Conservation (phyloP, 306 rosid species). For the Castanea sativa region DNA sequence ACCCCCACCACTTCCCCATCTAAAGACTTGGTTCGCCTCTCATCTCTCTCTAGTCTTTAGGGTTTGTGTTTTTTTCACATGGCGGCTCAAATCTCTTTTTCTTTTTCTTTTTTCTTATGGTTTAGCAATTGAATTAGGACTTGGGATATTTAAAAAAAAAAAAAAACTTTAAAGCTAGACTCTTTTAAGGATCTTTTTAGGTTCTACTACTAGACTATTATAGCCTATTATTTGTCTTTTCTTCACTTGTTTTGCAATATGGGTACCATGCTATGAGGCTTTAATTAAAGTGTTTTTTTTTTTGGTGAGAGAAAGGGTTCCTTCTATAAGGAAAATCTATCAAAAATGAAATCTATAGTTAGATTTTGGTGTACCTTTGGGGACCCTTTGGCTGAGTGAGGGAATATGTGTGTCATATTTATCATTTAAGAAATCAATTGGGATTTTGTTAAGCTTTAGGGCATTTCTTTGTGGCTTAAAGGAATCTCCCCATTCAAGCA, state of each 20-base stretch:
- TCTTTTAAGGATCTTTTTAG: neutral
- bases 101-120: no score
- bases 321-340: neutral
- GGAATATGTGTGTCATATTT: neutral
- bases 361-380: constrained; percentile 25
- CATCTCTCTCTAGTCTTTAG: neutral
- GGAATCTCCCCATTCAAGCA: neutral
- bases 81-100: neutral
- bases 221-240: no score
- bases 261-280: neutral
- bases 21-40: neutral
- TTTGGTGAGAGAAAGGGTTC: no score
- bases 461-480: neutral
- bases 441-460: constrained; percentile 19
- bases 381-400: neutral
- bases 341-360: constrained; percentile 8
- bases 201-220: neutral
- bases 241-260: neutral
- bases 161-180: no score
- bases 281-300: neutral
- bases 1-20: neutral
- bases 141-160: no score
- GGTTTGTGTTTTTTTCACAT: neutral
- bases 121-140: no score
- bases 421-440: neutral